phyloP scores from a whole-genome alignment of 805 yeast species.

The Cyberlindnera bimundalis region DNA sequence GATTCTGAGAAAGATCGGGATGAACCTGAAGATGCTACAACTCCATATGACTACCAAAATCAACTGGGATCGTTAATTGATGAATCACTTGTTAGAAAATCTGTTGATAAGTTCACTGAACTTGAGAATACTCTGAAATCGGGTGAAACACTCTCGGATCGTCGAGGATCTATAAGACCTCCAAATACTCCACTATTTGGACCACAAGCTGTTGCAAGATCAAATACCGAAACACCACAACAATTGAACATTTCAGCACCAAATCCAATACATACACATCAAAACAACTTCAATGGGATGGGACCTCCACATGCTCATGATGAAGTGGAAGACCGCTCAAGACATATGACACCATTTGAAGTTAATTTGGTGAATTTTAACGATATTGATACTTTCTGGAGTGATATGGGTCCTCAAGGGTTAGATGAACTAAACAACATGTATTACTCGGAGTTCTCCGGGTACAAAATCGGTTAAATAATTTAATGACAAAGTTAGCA shows the following conservation, averaged over 20 bases:
- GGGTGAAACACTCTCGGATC: constrained; percentile 8
- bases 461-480: constrained; percentile 22
- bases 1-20: constrained; percentile 16
- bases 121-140: constrained; percentile 3
- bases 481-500: too few species aligned
- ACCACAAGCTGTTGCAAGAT: constrained; percentile 1
- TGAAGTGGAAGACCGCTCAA: constrained; percentile 7
- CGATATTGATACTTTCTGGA: constrained; percentile 26
- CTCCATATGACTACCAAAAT: constrained; percentile 17
- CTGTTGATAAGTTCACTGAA: constrained; percentile 18
- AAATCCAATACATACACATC: background rate
- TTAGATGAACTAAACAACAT: constrained; percentile 26
- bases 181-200: constrained; percentile 13
- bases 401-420: constrained; percentile 28
- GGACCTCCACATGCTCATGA: constrained; percentile 3
- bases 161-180: constrained; percentile 9
- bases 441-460: constrained; percentile 29
- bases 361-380: constrained; percentile 16
- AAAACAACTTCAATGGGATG: background rate
- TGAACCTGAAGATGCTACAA: constrained; percentile 9
- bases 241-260: background rate
- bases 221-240: constrained; percentile 1
- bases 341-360: constrained; percentile 20
- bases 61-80: constrained; percentile 24
- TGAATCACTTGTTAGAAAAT: constrained; percentile 14